Percentiles rank a stretch among this genome's conserved stretches.
phyloP scores from a whole-genome alignment of 305 asterid species.

The Striga hermonthica region DNA sequence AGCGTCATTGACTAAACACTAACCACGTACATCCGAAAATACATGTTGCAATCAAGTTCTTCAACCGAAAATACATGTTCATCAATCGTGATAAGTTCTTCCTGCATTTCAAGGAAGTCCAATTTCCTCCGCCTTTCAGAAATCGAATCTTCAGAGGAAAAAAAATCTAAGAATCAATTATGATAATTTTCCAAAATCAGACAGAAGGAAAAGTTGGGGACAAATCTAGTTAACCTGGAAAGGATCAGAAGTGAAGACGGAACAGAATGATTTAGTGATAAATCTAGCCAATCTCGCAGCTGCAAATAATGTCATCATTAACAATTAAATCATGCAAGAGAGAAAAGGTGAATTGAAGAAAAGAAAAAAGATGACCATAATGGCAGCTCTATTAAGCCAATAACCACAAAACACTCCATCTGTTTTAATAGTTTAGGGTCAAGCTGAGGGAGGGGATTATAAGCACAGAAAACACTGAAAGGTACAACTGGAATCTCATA shows the following conservation, averaged over 20 bases:
- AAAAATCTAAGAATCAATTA: constrained; percentile 30
- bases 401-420: constrained; percentile 13
- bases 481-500: too few species aligned
- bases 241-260: constrained; percentile 84
- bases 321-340: constrained; percentile 11
- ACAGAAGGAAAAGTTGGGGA: constrained; percentile 19
- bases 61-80: too few species aligned
- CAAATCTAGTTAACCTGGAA: constrained; percentile 53
- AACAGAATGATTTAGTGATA: constrained; percentile 78
- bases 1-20: too few species aligned
- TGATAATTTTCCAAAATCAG: neutral
- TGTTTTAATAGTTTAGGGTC: neutral
- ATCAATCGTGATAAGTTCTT: constrained; percentile 79
- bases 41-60: too few species aligned
- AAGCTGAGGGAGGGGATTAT: too few species aligned
- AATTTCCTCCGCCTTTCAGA: constrained; percentile 82
- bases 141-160: constrained; percentile 70
- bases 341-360: constrained; percentile 24
- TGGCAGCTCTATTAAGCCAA: too few species aligned
- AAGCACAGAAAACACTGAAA: too few species aligned
- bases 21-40: too few species aligned
- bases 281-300: constrained; percentile 89
- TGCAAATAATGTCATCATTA: constrained; percentile 32
- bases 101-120: constrained; percentile 86
- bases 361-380: constrained; percentile 19